Evolutionary conservation across 768 basidiomycete genomes (phyloP), one percentile per base, ranked within the genome.

Genomic region (Amanita muscaria): DNA sequence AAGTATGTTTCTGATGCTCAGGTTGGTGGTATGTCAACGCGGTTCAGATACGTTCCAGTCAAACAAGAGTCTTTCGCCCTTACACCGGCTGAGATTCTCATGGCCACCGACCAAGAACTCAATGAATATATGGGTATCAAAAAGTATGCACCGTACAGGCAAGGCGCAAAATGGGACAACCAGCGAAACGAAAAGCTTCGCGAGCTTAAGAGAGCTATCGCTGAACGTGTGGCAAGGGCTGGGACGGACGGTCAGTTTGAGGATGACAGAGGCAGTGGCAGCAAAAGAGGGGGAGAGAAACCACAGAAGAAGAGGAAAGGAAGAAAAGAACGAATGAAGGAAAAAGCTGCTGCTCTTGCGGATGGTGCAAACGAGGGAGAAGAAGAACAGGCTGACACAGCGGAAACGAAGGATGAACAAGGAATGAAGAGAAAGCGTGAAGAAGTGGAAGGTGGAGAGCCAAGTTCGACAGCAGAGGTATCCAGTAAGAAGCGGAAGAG

Each of bases 111-210:
- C 63, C 71, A 79, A 44, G 96, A 99, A 58, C 74, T 99, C 39
- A 99, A 98, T 64, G 73, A 87, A 47, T 90, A 90, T 62, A 76
- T 94, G 64, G 77, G 84, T 34, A 69, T 98, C 54, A 94, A 89
- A 65, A 85, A 86, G 60, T 74, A 89, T 51, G 96, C 94, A 12
- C 89, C 96, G 5, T 98, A 97, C 61, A 79, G 88, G 33, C 69
- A 76, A 53, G 63, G 56, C 23, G 62, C 57, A n/a, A 67, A 62
- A 24, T 89, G 82, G 80, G 85, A 86, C 55, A 62, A 68, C 25
- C 72, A 67, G 30, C 73, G 87, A 11, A 67, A 66, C 18, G 76
- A 83, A 36, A 75, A 80, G 51, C 66, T 94, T 35, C 68, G 73
- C 54, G 85, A 91, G 48, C 70, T 96, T 46, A 87, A 84, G 59